phyloP scores from a whole-genome alignment of 2,329 filamentous ascomycete species.

The Apiospora saccharicola region DNA sequence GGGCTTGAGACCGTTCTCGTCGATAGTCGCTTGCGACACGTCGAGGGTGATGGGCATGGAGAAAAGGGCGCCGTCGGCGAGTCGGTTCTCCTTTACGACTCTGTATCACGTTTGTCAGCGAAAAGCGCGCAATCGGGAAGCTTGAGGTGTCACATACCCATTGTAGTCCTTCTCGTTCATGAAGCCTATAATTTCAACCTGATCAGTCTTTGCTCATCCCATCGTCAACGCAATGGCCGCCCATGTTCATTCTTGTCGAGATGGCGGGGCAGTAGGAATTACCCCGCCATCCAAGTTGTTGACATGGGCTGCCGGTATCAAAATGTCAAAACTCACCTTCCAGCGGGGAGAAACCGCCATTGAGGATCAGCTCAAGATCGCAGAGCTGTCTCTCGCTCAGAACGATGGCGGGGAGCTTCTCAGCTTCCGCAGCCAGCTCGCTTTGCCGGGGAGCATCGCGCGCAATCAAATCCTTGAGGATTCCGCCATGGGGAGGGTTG shows the following conservation, averaged over 20 bases:
- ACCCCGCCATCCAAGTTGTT: slow-evolving; percentile 24
- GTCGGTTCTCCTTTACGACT: slow-evolving; percentile 87
- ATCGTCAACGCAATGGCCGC: neutral
- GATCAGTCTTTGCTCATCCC: slow-evolving; percentile 36
- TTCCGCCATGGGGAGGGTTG: slow-evolving; percentile 82
- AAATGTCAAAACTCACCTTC: slow-evolving; percentile 72
- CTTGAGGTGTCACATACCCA: slow-evolving; percentile 61
- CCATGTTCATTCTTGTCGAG: neutral
- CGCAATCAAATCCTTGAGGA: slow-evolving; percentile 97
- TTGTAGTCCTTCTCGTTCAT: slow-evolving; percentile 98
- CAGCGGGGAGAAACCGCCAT: slow-evolving; percentile 95
- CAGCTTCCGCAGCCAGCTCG: slow-evolving; percentile 83
- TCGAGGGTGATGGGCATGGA: slow-evolving; percentile 97
- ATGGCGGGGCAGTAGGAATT: slow-evolving; percentile 27
- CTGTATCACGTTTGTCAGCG: slow-evolving; percentile 55
- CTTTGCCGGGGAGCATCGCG: slow-evolving; percentile 85
- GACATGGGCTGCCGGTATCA: slow-evolving; percentile 4
- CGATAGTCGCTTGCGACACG: slow-evolving; percentile 76
- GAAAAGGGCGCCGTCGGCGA: slow-evolving; percentile 89
- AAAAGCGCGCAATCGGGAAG: slow-evolving; percentile 25
- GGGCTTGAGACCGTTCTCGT: slow-evolving; percentile 77
- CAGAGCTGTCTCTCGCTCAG: slow-evolving; percentile 95
- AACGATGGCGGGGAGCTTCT: slow-evolving; percentile 82
- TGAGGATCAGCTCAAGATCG: slow-evolving; percentile 96
- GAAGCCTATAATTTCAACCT: slow-evolving; percentile 69